Percentiles rank a stretch among this genome's conserved stretches.
These are phyloP conservation scores for Danielozyma ontarioensis DNA, from an alignment of 805 yeast genomes.

Conservation along the genomic window DNA sequence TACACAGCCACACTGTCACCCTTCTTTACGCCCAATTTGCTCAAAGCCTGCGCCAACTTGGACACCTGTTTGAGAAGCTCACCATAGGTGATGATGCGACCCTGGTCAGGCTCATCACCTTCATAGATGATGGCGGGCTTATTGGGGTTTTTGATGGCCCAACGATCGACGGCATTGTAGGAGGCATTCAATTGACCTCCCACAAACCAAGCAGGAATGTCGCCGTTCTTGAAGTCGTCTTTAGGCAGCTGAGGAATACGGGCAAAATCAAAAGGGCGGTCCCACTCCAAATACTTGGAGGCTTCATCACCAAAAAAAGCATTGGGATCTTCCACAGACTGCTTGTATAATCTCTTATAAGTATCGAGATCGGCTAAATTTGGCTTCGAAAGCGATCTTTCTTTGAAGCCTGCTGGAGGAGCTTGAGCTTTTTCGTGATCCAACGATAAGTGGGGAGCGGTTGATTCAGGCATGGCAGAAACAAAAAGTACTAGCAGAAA, in stretches of 20 bases:
- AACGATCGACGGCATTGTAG: constrained; percentile 93
- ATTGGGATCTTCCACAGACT: constrained; percentile 77
- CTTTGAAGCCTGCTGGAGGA: constrained; percentile 17
- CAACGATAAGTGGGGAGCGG: constrained; percentile 18
- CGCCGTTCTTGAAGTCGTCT: constrained; percentile 52
- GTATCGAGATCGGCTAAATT: constrained; percentile 10
- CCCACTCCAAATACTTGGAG: constrained; percentile 71
- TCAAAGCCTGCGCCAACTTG: constrained; percentile 78
- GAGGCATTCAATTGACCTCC: constrained; percentile 92
- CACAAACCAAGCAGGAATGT: constrained; percentile 82
- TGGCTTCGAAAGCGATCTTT: constrained; percentile 8
- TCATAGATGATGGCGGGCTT: constrained; percentile 84
- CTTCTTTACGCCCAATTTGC: constrained; percentile 79
- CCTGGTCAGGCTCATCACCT: constrained; percentile 83
- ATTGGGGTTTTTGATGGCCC: constrained; percentile 82
- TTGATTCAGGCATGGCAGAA: constrained; percentile 1
- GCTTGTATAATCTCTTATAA: constrained; percentile 47
- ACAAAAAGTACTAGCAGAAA: too few relatives aligned
- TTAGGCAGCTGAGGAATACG: constrained; percentile 53
- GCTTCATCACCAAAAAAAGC: constrained; percentile 78
- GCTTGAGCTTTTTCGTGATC: constrained; percentile 26
- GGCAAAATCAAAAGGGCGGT: constrained; percentile 64
- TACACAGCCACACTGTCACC: constrained; percentile 97
- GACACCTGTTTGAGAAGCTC: constrained; percentile 82
- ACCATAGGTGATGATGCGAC: constrained; percentile 72